Evolutionary conservation across 305 asterid genomes (phyloP), one percentile per base, ranked within the genome.

Genomic region (Euphrasia arctica): DNA sequence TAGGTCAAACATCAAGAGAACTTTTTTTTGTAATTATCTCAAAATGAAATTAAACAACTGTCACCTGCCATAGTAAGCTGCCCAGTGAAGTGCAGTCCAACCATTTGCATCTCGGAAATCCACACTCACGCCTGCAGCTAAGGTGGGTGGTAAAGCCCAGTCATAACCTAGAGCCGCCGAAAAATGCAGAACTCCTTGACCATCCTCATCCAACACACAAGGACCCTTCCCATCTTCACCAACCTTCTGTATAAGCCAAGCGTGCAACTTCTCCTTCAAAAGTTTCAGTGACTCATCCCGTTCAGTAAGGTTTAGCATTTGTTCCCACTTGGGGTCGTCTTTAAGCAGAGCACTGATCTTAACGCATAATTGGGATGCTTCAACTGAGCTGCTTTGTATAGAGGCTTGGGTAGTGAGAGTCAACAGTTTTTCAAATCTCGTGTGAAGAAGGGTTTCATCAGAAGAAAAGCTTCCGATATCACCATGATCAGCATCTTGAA

Each of bases 81-180:
- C 98, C 98, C 98, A 93, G 76, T 93, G 98, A 75, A 93, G 96
- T 0, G 97, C 97, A 39, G 95, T 93, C 95, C 98, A 86, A 59
- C 98, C 98, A 79, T 86, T 85, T 7, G 71, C 79, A 75, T 93
- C 98, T 69, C 98, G 89, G 71, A 90, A 93, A 71, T 93, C 81
- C 72, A 93, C 77, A 59, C 83, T 85, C 62, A 93, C 90, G 39
- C 96, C 97, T 22, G 88, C 87, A 72, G 82, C 84, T 73, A 90
- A 58, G 39, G 87, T 90, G 55, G 96, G 95, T 9, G 74, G 81
- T 72, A 93, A 79, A 58, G 90, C 94, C 98, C 98, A 93, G 73
- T 85, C 93, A 77, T 81, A 90, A 76, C 90, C 95, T 66, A 93
- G 79, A 62, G 96, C 97, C 9, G 92, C 98, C 13, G 97, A 89